These are phyloP conservation scores for Auricularia auricula-judae DNA, from an alignment of 768 basidiomycete genomes.

Conservation along the genomic window DNA sequence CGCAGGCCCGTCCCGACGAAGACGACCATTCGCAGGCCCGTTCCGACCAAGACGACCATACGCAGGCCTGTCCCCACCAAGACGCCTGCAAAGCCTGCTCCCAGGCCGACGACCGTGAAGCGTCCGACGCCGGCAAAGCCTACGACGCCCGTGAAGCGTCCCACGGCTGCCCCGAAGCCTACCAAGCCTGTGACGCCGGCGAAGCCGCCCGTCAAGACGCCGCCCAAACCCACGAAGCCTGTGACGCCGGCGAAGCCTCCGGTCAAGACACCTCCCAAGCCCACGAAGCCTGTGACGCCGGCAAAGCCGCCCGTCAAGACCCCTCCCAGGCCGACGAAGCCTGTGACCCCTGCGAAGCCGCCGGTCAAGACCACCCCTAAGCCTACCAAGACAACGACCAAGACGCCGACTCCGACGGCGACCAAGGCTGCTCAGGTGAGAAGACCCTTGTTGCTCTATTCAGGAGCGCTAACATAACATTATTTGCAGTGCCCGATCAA, in stretches of 20 bases:
- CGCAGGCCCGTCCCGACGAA: not conserved
- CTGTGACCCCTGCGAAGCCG: not conserved
- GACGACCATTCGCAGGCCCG: not conserved
- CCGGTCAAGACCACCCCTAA: not conserved
- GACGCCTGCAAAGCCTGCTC: not conserved
- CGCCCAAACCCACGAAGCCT: not conserved
- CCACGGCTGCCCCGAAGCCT: too few relatives aligned
- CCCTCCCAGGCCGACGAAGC: not conserved
- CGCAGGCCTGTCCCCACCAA: not conserved
- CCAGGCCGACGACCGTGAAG: not conserved
- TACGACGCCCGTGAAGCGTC: too few relatives aligned
- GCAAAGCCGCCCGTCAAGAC: not conserved
- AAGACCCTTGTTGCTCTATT: not conserved
- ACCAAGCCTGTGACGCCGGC: too few relatives aligned
- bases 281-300: not conserved
- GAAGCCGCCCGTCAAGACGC: not conserved
- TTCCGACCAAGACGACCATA: not conserved
- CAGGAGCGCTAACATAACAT: not conserved
- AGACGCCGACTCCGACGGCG: not conserved
- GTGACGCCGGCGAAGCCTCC: too few relatives aligned
- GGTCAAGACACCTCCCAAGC: not conserved
- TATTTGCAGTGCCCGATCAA: not conserved
- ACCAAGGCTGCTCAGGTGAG: not conserved
- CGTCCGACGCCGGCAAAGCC: not conserved
- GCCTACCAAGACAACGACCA: not conserved